Evolutionary conservation across 805 yeast genomes (phyloP).

Genomic region (Schwanniomyces pseudopolymorphus): DNA sequence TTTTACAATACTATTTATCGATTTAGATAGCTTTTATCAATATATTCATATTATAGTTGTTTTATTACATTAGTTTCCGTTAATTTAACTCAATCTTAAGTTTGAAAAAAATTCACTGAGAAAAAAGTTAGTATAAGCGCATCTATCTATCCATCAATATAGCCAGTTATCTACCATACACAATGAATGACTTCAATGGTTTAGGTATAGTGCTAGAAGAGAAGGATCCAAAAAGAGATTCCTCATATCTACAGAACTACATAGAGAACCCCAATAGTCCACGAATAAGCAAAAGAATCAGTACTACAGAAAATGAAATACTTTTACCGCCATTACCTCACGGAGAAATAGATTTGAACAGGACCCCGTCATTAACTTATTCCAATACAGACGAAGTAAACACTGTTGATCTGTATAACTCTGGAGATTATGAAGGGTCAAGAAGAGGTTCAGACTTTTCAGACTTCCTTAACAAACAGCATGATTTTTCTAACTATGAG

Average conservation of each 20-base stretch:
- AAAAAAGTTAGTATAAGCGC: neutral
- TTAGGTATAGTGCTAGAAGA: constrained; percentile 36
- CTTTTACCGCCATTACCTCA: constrained; percentile 31
- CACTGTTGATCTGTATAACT: constrained; percentile 1
- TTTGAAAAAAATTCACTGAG: neutral
- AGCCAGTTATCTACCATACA: neutral
- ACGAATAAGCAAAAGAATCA: neutral
- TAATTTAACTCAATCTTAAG: neutral
- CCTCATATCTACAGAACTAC: neutral
- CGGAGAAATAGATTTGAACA: constrained; percentile 11
- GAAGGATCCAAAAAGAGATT: constrained; percentile 9
- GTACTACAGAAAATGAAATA: constrained; percentile 12
- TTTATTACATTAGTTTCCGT: neutral
- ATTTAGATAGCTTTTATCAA: neutral
- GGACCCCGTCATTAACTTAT: neutral
- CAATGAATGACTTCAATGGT: constrained; percentile 15
- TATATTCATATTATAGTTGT: neutral
- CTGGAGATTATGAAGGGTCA: constrained; percentile 2
- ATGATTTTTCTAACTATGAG: constrained; percentile 11
- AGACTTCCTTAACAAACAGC: constrained; percentile 4
- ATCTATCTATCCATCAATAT: neutral
- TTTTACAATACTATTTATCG: neutral
- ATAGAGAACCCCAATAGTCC: neutral
- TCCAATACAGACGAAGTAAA: constrained; percentile 5
- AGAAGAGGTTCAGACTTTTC: constrained; percentile 9